Evolutionary conservation across 23 red algal species (phyloP).

Genomic region (Cyanidium caldarium): DNA sequence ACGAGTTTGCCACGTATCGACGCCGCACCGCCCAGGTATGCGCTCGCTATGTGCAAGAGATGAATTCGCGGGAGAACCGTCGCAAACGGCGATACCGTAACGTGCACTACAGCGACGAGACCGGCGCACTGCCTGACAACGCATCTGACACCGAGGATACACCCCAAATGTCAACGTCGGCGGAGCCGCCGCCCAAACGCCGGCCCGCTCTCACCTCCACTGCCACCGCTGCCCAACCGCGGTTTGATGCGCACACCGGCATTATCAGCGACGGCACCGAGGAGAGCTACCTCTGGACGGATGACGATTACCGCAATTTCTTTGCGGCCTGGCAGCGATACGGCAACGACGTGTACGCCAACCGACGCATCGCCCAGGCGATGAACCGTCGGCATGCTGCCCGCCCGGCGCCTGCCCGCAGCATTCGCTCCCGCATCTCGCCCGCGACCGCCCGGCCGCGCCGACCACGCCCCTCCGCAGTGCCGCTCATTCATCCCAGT

Average conservation of each 20-base stretch:
- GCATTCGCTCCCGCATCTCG: too few relatives aligned
- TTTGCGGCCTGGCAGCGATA: constrained; percentile 14
- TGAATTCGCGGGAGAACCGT: neutral
- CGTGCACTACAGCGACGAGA: neutral
- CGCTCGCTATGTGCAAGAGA: neutral
- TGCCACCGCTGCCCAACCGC: too few relatives aligned
- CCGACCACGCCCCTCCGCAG: too few relatives aligned
- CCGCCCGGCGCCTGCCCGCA: neutral
- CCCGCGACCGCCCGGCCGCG: too few relatives aligned
- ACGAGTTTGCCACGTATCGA: neutral
- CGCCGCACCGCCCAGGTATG: neutral
- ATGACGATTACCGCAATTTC: constrained; percentile 9
- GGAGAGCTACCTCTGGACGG: neutral
- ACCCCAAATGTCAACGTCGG: neutral
- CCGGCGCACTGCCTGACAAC: neutral
- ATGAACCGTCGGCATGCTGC: neutral
- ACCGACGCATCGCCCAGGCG: neutral
- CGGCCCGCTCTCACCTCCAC: neutral
- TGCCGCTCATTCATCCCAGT: too few relatives aligned
- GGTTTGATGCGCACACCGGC: too few relatives aligned
- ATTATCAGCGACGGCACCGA: neutral
- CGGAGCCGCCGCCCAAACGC: neutral
- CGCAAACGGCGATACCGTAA: neutral
- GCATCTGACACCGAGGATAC: neutral
- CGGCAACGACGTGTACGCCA: constrained; percentile 13